A percentile compares a stretch with the other conserved stretches of the same genome.
phyloP scores from a whole-genome alignment of 805 yeast genomes.

The Wickerhamiella vanderwaltii region DNA sequence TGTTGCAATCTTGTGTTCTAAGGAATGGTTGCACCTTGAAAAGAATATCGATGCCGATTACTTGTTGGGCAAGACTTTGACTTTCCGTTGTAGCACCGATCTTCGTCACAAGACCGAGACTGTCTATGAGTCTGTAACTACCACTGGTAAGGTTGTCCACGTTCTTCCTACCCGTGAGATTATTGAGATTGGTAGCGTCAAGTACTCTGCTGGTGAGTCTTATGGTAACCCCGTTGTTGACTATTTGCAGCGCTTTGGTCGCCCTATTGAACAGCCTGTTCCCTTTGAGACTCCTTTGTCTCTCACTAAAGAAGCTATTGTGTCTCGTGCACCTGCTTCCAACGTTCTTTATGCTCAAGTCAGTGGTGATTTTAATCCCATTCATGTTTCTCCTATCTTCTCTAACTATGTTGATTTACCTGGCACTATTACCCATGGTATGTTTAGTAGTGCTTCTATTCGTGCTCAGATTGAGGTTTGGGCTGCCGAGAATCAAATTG shows the following conservation, averaged over 20 bases:
- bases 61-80: constrained; percentile 64
- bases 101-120: constrained; percentile 66
- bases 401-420: constrained; percentile 87
- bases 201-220: constrained; percentile 81
- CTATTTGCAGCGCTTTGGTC: constrained; percentile 82
- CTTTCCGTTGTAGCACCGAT: constrained; percentile 79
- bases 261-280: constrained; percentile 87
- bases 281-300: constrained; percentile 84
- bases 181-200: constrained; percentile 68
- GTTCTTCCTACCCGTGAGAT: constrained; percentile 90
- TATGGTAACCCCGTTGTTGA: constrained; percentile 97
- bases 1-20: constrained; percentile 82
- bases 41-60: constrained; percentile 44
- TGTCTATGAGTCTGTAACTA: constrained; percentile 66
- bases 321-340: constrained; percentile 74
- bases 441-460: constrained; percentile 94
- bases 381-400: constrained; percentile 91
- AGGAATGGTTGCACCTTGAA: constrained; percentile 91
- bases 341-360: constrained; percentile 95
- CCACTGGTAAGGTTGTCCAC: constrained; percentile 72
- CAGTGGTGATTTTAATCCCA: constrained; percentile 97
- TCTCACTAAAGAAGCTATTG: constrained; percentile 40
- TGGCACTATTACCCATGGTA: constrained; percentile 98
- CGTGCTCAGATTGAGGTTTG: constrained; percentile 92
- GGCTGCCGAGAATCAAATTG: constrained; percentile 95